Evolutionary conservation across 1,139 yeast species (phyloP), one percentile per base, ranked within the genome.

Genomic region (Nadsonia starkeyi-henricii): DNA sequence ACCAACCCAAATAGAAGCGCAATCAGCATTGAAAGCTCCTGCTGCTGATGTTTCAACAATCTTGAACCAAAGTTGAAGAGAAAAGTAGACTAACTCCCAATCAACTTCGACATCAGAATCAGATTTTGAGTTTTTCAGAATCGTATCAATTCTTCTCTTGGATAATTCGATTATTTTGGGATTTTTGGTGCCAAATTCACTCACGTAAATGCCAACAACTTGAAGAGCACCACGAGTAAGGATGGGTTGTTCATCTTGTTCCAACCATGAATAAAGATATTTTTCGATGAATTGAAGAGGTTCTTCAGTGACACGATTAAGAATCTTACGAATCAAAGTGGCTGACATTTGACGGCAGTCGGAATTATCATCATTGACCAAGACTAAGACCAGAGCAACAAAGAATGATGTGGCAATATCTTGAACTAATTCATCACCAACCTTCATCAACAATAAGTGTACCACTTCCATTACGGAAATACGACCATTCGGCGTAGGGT

Each of bases 401-500:
- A 88, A 91, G 59, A 89, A 84, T 1, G 95, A 81, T 0, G 89
- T 72, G 47, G 88, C 65, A 50, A 78, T 79, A 4, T 70, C 68
- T 47, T 86, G 66, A n/a, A 69, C 53, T 42, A 86, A 69, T 1
- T 78, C 82, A 5, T 72, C 68, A 12, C 82, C 79, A 3, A 91
- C 75, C 60, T 83, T 85, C 45, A 72, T 70, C 30, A 91, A 69
- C 50, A 91, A 73, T 55, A 79, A 70, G 58, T 82, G 83, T 46
- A 91, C 70, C 58, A 89, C 71, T 59, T 91, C 98, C 85, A 91
- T 78, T 2, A 86, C 95, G 1, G 96, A 85, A 58, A 83, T 81
- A 50, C 97, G 75, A 48, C 98, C 99, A 44, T 79, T 75, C 52
- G 82, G 82, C 3, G 95, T 81, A 15, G 95, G 91, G 61, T 93